phyloP scores from a whole-genome alignment of 1,284 basidiomycete species.

The Sanghuangporus weigelae region DNA sequence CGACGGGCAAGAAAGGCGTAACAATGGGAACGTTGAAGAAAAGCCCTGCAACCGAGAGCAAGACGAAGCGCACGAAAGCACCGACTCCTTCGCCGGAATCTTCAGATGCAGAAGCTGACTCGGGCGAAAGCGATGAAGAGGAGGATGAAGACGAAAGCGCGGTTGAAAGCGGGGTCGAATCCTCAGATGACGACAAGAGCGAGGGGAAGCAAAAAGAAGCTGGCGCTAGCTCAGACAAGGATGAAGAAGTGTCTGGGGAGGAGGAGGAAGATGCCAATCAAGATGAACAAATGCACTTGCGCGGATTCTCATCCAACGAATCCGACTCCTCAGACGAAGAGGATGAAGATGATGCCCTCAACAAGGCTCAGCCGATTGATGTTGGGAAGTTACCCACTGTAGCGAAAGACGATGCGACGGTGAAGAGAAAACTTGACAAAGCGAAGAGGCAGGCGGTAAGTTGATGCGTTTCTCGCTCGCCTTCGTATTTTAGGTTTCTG shows the following conservation, averaged over 20 bases:
- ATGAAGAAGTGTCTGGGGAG: slow-evolving; percentile 20
- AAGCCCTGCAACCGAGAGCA: neutral
- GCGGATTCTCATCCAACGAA: slow-evolving; percentile 68
- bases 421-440: slow-evolving; percentile 77
- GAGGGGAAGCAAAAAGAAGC: neutral
- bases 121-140: slow-evolving; percentile 7
- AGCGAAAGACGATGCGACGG: slow-evolving; percentile 78
- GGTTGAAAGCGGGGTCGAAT: neutral
- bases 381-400: slow-evolving; percentile 72
- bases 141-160: slow-evolving; percentile 7
- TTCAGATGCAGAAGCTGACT: slow-evolving; percentile 14
- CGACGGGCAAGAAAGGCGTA: slow-evolving; percentile 4
- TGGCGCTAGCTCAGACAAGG: slow-evolving; percentile 11
- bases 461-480: slow-evolving; percentile 16
- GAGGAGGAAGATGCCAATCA: slow-evolving; percentile 13
- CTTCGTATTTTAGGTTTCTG: neutral
- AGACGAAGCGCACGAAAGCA: neutral
- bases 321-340: slow-evolving; percentile 60
- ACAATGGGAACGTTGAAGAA: slow-evolving; percentile 12
- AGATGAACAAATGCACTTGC: slow-evolving; percentile 38
- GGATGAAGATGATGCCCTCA: slow-evolving; percentile 65
- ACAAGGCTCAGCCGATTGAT: slow-evolving; percentile 43
- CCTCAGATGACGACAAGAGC: neutral
- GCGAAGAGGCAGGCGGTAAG: slow-evolving; percentile 76
- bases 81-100: neutral